Evolutionary conservation across 306 rosid species (phyloP), one percentile per base, ranked within the genome.

Genomic region (Cucurbita maxima): DNA sequence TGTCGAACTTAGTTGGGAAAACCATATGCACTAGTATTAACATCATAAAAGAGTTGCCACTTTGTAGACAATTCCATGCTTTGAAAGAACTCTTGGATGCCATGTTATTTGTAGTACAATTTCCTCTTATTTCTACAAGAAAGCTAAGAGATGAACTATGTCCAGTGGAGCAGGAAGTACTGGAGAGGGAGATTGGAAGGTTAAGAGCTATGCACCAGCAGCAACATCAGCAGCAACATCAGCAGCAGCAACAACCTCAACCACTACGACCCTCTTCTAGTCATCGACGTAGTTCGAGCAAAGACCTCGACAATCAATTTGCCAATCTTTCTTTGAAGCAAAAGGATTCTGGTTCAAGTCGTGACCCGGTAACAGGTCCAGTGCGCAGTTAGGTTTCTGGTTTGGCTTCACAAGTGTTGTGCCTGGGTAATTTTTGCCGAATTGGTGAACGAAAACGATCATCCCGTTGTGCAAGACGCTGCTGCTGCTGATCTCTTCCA

Each of bases 81-180:
- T 68, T 68, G 19, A 68, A 22, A 45, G 73, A 45, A 68, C 38
- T 22, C 73, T 69, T 68, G 7, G 20, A 20, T 25, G 34, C 59
- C 74, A 16, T 25, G 6, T n/a, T 50, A 2, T 4, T 16, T 34
- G 25, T 4, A 25, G 12, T 48, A 69, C 5, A 22, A 47, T 63
- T 34, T 75, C 47, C 3, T 63, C 34, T 75, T 34, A 43, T 57
- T 66, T 34, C 47, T 54, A 53, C 48, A 22, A 61, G 76, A 54
- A 44, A 81, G 70, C 88, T 90, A 74, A 90, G 68, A 78, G 77
- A 11, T 77, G 41, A 76, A 75, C 78, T 76, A 73, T 84, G 68
- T 87, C 64, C 86, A 95, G 99, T 95, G 96, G 99, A 95, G 83
- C 99, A 95, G 76, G 99, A 95, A 85, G 97, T 95, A 58, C 83